Evolutionary conservation across 768 basidiomycete genomes (phyloP).

Genomic region (Floccularia luteovirens): DNA sequence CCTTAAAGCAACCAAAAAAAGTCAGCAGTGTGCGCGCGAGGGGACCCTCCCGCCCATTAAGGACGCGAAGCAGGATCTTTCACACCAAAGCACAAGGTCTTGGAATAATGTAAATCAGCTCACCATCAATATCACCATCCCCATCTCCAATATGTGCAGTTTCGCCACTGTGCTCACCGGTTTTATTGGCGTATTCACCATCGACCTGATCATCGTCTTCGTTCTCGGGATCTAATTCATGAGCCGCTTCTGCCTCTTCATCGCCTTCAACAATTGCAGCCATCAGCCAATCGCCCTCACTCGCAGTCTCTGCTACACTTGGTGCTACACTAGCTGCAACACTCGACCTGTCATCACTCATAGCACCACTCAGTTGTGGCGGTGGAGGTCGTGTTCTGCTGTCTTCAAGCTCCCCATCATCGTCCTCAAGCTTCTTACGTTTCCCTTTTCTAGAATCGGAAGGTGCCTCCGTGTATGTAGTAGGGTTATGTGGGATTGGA

Average conservation of each 20-base stretch:
- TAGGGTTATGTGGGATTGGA: constrained; percentile 57
- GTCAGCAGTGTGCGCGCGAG: constrained; percentile 58
- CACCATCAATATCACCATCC: constrained; percentile 38
- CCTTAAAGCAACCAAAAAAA: constrained; percentile 29
- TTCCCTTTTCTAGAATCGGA: constrained; percentile 73
- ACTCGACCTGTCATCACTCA: constrained; percentile 51
- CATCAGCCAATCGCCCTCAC: constrained; percentile 86
- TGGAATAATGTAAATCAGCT: constrained; percentile 32
- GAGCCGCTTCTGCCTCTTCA: constrained; percentile 42
- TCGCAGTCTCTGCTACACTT: constrained; percentile 66
- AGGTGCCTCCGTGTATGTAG: constrained; percentile 36
- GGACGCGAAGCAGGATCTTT: constrained; percentile 29
- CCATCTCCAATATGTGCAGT: constrained; percentile 21
- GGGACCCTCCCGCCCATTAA: constrained; percentile 30
- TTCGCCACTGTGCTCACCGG: constrained; percentile 26
- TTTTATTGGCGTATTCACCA: constrained; percentile 33
- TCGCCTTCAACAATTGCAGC: constrained; percentile 76
- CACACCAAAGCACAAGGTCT: constrained; percentile 33
- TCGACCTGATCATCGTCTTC: constrained; percentile 39
- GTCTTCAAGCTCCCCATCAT: constrained; percentile 76
- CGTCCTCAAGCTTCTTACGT: constrained; percentile 85
- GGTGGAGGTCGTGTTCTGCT: constrained; percentile 62
- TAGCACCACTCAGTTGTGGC: constrained; percentile 34
- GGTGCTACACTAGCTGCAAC: constrained; percentile 51
- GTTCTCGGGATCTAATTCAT: constrained; percentile 32